phyloP scores from a whole-genome alignment of 768 basidiomycete genomes.

The Hortiboletus flavorubellus region DNA sequence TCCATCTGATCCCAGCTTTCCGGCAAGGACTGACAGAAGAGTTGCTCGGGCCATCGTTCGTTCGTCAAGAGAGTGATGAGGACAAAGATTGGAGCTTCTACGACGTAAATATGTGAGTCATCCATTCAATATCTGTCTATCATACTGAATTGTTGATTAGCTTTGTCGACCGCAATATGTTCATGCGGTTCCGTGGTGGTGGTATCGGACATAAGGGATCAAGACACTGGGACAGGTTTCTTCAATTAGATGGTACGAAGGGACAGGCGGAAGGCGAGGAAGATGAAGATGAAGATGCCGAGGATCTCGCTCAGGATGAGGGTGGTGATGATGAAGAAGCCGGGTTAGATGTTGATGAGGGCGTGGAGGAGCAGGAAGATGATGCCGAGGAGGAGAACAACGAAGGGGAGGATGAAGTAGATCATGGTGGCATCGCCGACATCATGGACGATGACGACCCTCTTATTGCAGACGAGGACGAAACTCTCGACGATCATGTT shows the following conservation, averaged over 20 bases:
- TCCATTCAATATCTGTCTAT: slow-evolving; percentile 28
- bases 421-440: too few species aligned
- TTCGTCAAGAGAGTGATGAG: not conserved
- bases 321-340: too few species aligned
- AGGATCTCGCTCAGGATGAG: too few species aligned
- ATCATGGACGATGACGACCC: not conserved
- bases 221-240: not conserved
- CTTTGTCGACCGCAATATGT: not conserved
- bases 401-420: too few species aligned
- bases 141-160: slow-evolving; percentile 20
- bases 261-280: too few species aligned
- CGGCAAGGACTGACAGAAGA: slow-evolving; percentile 6
- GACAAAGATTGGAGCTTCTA: slow-evolving; percentile 32
- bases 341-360: too few species aligned
- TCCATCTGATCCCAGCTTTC: slow-evolving; percentile 23
- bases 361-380: too few species aligned
- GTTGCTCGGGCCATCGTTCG: not conserved
- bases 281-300: too few species aligned
- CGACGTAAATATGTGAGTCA: too few species aligned
- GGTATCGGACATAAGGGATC: not conserved
- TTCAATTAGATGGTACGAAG: not conserved
- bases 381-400: too few species aligned
- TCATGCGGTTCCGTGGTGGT: not conserved
- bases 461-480: not conserved
- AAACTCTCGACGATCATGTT: not conserved